Conservation (phyloP, 495 filamentous ascomycete species). For the Parachaetomium inaequale region DNA sequence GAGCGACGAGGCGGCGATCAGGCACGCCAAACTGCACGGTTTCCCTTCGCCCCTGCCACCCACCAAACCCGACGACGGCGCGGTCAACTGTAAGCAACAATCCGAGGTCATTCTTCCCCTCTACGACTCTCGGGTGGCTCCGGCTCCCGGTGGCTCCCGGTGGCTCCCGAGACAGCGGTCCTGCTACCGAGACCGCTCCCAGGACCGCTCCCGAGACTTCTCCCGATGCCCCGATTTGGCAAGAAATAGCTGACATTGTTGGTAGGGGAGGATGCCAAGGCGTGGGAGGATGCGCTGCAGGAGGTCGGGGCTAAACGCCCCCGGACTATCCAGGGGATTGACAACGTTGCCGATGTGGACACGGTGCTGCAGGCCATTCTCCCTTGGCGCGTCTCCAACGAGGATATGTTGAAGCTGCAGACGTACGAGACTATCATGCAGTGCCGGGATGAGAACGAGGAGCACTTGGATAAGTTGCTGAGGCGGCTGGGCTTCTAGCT, state of each 20-base stretch:
- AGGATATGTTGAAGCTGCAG: conserved; percentile 1
- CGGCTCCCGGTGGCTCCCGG: too few species aligned
- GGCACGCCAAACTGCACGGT: conserved; percentile 12
- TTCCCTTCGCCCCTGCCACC: conserved; percentile 10
- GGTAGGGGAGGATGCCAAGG: conserved; percentile 10
- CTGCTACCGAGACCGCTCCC: too few species aligned
- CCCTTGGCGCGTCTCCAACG: conserved; percentile 6
- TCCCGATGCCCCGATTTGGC: too few species aligned
- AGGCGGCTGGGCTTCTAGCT: not conserved
- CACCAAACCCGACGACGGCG: not conserved
- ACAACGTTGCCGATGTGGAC: conserved; percentile 14
- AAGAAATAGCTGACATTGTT: too few species aligned
- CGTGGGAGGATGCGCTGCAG: conserved; percentile 10
- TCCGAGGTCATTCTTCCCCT: too few species aligned
- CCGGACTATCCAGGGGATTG: not conserved
- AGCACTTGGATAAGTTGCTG: conserved; percentile 14
- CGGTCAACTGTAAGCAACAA: too few species aligned
- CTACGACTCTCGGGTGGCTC: too few species aligned
- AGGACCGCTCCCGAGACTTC: too few species aligned
- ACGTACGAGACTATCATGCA: conserved; percentile 4
- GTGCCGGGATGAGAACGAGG: conserved; percentile 14
- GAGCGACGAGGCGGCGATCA: conserved; percentile 2
- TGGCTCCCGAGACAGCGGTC: too few species aligned
- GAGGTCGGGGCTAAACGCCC: conserved; percentile 6
- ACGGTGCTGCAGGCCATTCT: conserved; percentile 11